These are phyloP conservation scores for Sarcodon aspratus DNA, from an alignment of 768 basidiomycete species.

Conservation along the genomic window DNA sequence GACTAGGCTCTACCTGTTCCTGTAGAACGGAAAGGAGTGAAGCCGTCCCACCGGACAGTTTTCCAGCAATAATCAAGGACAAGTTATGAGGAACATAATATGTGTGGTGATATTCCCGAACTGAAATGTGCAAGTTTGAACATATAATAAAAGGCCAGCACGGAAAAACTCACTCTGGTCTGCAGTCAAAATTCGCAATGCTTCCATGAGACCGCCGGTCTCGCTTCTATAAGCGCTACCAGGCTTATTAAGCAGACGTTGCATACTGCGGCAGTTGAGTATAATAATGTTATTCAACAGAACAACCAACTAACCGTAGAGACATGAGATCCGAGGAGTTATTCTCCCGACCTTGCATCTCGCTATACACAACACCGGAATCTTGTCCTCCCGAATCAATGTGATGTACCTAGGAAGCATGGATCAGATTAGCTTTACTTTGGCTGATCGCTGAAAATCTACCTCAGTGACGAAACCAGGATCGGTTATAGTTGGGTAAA, in stretches of 20 bases:
- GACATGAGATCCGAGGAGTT: constrained; percentile 87
- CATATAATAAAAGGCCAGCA: constrained; percentile 1
- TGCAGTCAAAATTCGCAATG: constrained; percentile 71
- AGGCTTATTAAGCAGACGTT: constrained; percentile 69
- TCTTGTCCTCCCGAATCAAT: constrained; percentile 85
- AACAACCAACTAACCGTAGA: constrained; percentile 42
- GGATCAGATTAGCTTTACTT: neutral
- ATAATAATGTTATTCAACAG: neutral
- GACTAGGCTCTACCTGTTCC: constrained; percentile 69
- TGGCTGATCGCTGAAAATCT: neutral
- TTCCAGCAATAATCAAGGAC: constrained; percentile 81
- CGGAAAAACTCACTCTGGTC: constrained; percentile 60
- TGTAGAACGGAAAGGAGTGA: constrained; percentile 79
- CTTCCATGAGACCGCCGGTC: constrained; percentile 93
- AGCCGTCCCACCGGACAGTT: constrained; percentile 62
- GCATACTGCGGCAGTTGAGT: constrained; percentile 36
- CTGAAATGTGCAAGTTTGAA: constrained; percentile 27
- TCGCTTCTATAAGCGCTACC: constrained; percentile 90
- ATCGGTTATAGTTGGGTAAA: constrained; percentile 90
- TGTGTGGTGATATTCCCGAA: constrained; percentile 77
- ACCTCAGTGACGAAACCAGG: constrained; percentile 65
- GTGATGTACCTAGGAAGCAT: constrained; percentile 66
- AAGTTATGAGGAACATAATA: constrained; percentile 95
- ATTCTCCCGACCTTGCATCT: constrained; percentile 96
- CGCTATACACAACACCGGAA: constrained; percentile 92